phyloP scores from a whole-genome alignment of 306 rosid species.

The Cicer bijugum region DNA sequence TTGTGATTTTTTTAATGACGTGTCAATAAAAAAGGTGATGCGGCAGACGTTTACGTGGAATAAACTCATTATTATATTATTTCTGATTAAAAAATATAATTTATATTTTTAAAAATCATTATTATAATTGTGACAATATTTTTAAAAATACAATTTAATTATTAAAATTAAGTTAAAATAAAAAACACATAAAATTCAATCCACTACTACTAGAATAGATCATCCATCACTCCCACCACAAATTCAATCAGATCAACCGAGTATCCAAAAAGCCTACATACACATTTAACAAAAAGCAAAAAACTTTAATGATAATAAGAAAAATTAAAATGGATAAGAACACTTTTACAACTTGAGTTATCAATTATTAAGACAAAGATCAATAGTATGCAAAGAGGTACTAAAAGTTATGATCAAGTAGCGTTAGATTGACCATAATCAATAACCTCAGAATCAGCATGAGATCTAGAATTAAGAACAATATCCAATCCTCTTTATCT shows the following conservation, averaged over 20 bases:
- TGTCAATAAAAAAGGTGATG: too few species aligned
- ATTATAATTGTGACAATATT: too few species aligned
- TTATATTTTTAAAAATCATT: too few species aligned
- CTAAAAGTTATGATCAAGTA: neutral
- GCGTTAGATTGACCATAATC: conserved; percentile 50
- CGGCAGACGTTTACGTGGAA: too few species aligned
- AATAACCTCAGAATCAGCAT: conserved; percentile 62
- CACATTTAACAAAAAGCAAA: neutral
- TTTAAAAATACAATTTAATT: too few species aligned
- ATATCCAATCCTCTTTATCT: conserved; percentile 75
- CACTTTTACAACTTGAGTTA: neutral
- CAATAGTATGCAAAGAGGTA: neutral
- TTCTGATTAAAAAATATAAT: too few species aligned
- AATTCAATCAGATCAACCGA: conserved; percentile 38
- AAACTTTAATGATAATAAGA: neutral
- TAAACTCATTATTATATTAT: too few species aligned
- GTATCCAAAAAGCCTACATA: conserved; percentile 25
- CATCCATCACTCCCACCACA: neutral
- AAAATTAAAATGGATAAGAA: neutral
- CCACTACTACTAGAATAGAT: neutral
- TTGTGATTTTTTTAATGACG: too few species aligned
- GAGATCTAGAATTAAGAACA: conserved; percentile 67
- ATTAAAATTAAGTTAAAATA: too few species aligned
- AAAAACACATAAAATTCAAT: too few species aligned
- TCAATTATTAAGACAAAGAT: neutral